Evolutionary conservation across 192 early-diverging fungal species (phyloP), one percentile per base, ranked within the genome.

Genomic region (Backusella luteola): DNA sequence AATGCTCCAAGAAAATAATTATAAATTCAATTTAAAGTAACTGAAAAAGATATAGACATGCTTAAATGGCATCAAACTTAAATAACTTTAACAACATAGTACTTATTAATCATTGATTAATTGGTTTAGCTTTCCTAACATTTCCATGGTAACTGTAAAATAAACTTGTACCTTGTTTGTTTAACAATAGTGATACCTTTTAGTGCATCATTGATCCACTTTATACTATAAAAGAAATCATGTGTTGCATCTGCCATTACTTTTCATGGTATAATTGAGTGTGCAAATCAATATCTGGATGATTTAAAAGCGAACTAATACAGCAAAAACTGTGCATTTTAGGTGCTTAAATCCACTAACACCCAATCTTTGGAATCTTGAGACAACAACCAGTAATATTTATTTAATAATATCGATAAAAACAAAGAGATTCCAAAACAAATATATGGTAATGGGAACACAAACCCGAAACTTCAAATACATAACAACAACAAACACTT

Each of bases 371-470:
- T 63, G 56, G 56, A 63, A 63, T 63, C 56, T 63, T 29, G 11
- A 63, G 21, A 63, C 56, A 63, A 63, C 26, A 29, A 63, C 56
- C 56, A 63, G 26, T 63, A 5, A 63, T 63, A 63, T 63, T 63
- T 23, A 63, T 63, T 63, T 63, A 63, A 59, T 59, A 59, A 63
- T 63, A 63, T 63, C 56, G 56, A 63, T 29, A 63, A 63, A 63
- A 63, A 63, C 56, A 63, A 63, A 63, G 56, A 63, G 56, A 63
- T 63, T 63, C 56, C 56, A 63, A 63, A 63, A 63, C 56, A 63
- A 63, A 63, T 63, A 63, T 63, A 63, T 63, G 21, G 56, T 14
- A 63, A 63, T 63, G 56, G 56, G 56, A 29, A 63, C 56, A 63
- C 56, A 63, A 63, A 63, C 56, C 23, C 56, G 56, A 63, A 63